Evolutionary conservation across 306 rosid genomes (phyloP).

Genomic region (Elaeagnus macrophylla): DNA sequence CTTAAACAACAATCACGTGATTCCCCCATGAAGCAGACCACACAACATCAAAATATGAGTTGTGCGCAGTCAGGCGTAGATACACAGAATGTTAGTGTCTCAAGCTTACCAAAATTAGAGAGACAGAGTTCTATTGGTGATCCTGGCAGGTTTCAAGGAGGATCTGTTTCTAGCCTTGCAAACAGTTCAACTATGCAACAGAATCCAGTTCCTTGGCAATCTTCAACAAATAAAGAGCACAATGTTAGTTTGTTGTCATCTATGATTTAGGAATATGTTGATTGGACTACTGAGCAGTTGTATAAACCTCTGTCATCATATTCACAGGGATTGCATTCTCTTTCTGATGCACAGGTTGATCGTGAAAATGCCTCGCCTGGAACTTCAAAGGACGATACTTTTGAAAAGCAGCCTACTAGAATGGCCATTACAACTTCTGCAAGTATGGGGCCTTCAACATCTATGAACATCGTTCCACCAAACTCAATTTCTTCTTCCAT

Average conservation of each 20-base stretch:
- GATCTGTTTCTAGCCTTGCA: conserved; percentile 40
- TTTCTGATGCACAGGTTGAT: conserved; percentile 45
- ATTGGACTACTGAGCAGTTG: conserved; percentile 61
- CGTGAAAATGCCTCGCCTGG: conserved; percentile 50
- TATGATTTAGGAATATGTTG: conserved; percentile 45
- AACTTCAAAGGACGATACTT: conserved; percentile 36
- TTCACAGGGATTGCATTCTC: conserved; percentile 53
- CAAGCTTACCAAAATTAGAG: conserved; percentile 45
- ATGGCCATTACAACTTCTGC: conserved; percentile 44
- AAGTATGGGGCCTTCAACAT: conserved; percentile 33
- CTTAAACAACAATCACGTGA: conserved; percentile 57
- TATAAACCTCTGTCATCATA: conserved; percentile 42
- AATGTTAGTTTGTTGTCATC: conserved; percentile 39
- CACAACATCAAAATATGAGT: conserved; percentile 52
- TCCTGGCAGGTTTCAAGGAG: conserved; percentile 60
- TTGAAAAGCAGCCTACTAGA: conserved; percentile 51
- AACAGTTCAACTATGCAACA: conserved; percentile 50
- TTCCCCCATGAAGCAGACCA: conserved; percentile 54
- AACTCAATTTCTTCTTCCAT: conserved; percentile 45
- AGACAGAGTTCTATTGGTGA: conserved; percentile 44
- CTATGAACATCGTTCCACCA: conserved; percentile 36
- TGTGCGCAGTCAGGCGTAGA: conserved; percentile 49
- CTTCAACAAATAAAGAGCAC: conserved; percentile 52
- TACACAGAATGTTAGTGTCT: conserved; percentile 33
- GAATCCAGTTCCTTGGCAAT: conserved; percentile 55